Percentiles rank a stretch among this genome's conserved stretches.
phyloP scores from a whole-genome alignment of 2,329 filamentous ascomycete species.

The Fusarium fujikuroi region DNA sequence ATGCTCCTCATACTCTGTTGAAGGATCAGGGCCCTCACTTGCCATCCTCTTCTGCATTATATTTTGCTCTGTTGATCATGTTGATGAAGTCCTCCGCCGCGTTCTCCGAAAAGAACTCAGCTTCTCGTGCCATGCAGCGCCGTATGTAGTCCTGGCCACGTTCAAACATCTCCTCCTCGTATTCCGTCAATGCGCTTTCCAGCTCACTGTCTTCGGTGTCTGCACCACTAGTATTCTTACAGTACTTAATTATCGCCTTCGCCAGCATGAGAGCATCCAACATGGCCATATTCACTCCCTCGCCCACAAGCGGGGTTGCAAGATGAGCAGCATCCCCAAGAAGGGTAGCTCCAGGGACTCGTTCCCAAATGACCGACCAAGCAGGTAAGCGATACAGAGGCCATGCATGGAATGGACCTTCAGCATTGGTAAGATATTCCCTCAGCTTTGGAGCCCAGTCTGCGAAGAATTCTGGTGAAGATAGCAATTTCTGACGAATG shows the following conservation, averaged over 20 bases:
- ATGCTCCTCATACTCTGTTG: background rate
- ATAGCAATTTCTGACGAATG: conserved; percentile 28
- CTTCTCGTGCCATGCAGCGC: background rate
- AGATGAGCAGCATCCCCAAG: conserved; percentile 67
- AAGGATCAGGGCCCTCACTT: too few species aligned
- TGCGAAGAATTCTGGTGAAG: conserved; percentile 33
- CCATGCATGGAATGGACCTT: conserved; percentile 26
- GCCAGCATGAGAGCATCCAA: conserved; percentile 58
- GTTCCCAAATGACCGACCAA: conserved; percentile 53
- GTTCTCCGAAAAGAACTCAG: background rate
- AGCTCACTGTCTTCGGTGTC: accelerated
- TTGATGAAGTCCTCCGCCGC: background rate
- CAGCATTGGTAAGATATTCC: conserved; percentile 42
- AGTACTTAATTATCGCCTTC: conserved; percentile 44
- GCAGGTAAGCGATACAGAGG: conserved; percentile 55
- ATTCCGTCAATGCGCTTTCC: background rate
- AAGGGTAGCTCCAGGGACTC: conserved; percentile 56
- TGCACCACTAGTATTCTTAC: accelerated
- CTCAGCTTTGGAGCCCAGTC: conserved; percentile 44
- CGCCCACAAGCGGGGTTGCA: conserved; percentile 62
- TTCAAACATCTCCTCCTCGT: background rate
- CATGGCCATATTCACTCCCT: conserved; percentile 65
- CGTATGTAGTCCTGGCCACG: background rate
- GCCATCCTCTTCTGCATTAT: background rate
- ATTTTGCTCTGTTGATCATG: background rate